These are phyloP conservation scores for Primulina huaijiensis DNA, from an alignment of 257 asterid species.

Conservation along the genomic window DNA sequence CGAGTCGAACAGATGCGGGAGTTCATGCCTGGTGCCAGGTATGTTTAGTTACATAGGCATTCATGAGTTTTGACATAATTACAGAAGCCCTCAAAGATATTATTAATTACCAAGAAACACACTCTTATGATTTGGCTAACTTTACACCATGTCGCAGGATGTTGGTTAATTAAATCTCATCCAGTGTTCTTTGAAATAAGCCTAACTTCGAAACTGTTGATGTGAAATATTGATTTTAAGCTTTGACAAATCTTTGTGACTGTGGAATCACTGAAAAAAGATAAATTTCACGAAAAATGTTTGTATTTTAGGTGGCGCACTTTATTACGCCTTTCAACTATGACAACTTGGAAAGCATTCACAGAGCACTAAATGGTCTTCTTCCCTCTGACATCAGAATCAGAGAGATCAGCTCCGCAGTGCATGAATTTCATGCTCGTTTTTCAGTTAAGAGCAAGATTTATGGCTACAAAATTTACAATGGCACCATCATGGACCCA, in stretches of 20 bases:
- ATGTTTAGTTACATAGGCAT: slow-evolving; percentile 15
- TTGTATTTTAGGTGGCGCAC: slow-evolving; percentile 68
- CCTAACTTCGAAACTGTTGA: neutral
- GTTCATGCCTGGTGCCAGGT: slow-evolving; percentile 98
- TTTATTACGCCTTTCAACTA: slow-evolving; percentile 72
- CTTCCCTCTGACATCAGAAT: slow-evolving; percentile 79
- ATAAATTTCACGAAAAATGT: no score
- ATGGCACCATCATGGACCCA: slow-evolving; percentile 76
- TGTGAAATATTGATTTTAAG: neutral
- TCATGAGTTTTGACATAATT: no score
- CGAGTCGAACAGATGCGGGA: slow-evolving; percentile 94
- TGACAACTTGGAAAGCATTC: slow-evolving; percentile 59
- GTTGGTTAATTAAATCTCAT: no score
- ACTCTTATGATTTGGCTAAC: neutral
- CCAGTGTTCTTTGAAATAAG: neutral
- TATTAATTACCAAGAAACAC: neutral
- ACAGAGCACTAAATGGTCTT: slow-evolving; percentile 71
- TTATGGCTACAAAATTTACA: slow-evolving; percentile 68
- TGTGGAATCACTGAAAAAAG: neutral
- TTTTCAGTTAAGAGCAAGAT: slow-evolving; percentile 79
- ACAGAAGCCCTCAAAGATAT: neutral
- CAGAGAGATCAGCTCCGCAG: slow-evolving; percentile 68
- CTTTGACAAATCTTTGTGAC: neutral
- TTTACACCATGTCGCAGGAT: no score
- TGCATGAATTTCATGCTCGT: slow-evolving; percentile 87